Evolutionary conservation across 2,329 filamentous ascomycete genomes (phyloP).

Genomic region (Scedosporium minutisporum): DNA sequence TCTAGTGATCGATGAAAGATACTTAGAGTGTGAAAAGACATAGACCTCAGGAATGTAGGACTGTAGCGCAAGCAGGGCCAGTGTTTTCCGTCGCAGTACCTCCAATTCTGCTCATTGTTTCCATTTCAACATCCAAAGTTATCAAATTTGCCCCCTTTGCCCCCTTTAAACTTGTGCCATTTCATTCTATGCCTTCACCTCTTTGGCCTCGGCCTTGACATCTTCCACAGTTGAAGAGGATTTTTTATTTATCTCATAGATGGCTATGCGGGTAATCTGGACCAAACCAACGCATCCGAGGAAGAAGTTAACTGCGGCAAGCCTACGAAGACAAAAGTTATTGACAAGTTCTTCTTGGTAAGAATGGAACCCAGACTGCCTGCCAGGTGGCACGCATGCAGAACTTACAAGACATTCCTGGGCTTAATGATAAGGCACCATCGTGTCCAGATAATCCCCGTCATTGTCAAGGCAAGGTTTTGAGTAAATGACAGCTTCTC

Average conservation of each 20-base stretch:
- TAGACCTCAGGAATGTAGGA: too few species aligned
- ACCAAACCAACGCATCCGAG: constrained; percentile 78
- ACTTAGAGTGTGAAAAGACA: too few species aligned
- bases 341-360: background rate
- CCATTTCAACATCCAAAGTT: background rate
- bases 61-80: too few species aligned
- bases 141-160: background rate
- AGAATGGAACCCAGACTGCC: background rate
- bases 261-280: constrained; percentile 68
- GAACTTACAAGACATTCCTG: constrained; percentile 71
- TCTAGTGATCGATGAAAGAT: too few species aligned
- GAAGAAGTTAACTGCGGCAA: constrained; percentile 97
- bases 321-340: constrained; percentile 32
- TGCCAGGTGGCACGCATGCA: background rate
- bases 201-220: constrained; percentile 28
- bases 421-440: constrained; percentile 98
- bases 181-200: constrained; percentile 21
- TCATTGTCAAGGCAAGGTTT: constrained; percentile 81
- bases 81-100: too few species aligned
- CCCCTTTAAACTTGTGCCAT: background rate
- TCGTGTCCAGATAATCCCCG: constrained; percentile 92
- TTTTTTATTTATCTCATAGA: constrained; percentile 55
- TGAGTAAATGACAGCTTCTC: constrained; percentile 89
- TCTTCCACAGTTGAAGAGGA: constrained; percentile 23
- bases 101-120: too few species aligned